A percentile compares a stretch with the other conserved stretches of the same genome.
phyloP scores from a whole-genome alignment of 1,139 yeast genomes.

The Eremothecium coryli region DNA sequence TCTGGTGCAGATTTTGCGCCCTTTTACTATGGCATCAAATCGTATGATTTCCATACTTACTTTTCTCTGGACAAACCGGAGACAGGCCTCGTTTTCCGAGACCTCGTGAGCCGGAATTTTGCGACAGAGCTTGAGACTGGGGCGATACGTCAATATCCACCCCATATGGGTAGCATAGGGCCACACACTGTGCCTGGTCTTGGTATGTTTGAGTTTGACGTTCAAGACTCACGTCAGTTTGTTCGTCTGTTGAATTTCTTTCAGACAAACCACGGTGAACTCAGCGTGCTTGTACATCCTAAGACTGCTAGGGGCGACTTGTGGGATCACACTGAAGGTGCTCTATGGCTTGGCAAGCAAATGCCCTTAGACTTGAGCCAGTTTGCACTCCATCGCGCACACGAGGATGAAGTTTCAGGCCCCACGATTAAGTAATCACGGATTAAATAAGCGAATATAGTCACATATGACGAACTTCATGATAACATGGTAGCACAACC shows the following conservation, averaged over 20 bases:
- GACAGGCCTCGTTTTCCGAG: conserved; percentile 41
- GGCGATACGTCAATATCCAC: conserved; percentile 37
- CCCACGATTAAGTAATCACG: too few relatives aligned
- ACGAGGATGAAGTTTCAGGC: too few relatives aligned
- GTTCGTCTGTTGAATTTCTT: conserved; percentile 31
- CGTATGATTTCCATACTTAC: conserved; percentile 51
- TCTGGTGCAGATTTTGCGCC: too few relatives aligned
- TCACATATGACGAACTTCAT: too few relatives aligned
- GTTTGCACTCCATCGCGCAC: too few relatives aligned
- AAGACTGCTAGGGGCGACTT: conserved; percentile 30
- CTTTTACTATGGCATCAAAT: conserved; percentile 27
- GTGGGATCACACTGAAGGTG: conserved; percentile 44
- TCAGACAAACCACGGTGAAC: conserved; percentile 43
- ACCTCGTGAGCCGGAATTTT: conserved; percentile 21
- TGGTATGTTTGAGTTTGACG: conserved; percentile 36
- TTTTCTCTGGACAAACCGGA: conserved; percentile 35
- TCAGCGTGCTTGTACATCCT: conserved; percentile 50
- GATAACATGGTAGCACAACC: too few relatives aligned
- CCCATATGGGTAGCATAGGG: conserved; percentile 46
- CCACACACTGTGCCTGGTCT: conserved; percentile 42
- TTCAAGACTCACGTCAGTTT: conserved; percentile 30
- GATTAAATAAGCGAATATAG: too few relatives aligned
- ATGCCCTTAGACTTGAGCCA: conserved; percentile 4
- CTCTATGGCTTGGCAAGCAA: conserved; percentile 44
- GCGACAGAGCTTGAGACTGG: conserved; percentile 25